A percentile compares a stretch with the other conserved stretches of the same genome.
Evolutionary conservation across 345 rosid genomes (phyloP).

Genomic region (Ceriops zippeliana): DNA sequence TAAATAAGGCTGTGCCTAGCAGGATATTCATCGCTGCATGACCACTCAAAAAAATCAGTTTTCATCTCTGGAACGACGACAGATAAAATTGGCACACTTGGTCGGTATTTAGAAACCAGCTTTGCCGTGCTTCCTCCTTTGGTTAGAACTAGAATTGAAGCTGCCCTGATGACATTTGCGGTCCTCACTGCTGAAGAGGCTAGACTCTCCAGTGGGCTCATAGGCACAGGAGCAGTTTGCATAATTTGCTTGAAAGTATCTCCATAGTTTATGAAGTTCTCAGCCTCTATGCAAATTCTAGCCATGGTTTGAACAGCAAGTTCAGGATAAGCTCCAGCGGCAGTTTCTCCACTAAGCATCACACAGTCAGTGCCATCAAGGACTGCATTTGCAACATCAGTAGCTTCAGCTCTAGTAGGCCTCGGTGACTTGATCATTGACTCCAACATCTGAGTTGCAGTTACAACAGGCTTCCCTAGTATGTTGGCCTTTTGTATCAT

Average conservation of each 20-base stretch:
- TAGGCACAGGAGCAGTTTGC: conserved; percentile 29
- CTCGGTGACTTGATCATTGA: conserved; percentile 43
- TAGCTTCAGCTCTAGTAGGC: conserved; percentile 41
- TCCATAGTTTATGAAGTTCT: conserved; percentile 27
- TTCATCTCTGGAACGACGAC: conserved; percentile 31
- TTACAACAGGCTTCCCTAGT: conserved; percentile 35
- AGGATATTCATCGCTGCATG: conserved; percentile 31
- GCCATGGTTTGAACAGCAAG: conserved; percentile 38
- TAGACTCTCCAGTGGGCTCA: conserved; percentile 40
- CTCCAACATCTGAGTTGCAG: conserved; percentile 40
- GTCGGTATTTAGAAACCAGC: conserved; percentile 36
- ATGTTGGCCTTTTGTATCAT: conserved; percentile 36
- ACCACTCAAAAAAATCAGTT: conserved; percentile 29
- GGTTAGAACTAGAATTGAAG: conserved; percentile 35
- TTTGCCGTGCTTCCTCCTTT: conserved; percentile 36
- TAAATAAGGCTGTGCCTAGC: conserved; percentile 38
- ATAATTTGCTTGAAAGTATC: conserved; percentile 29
- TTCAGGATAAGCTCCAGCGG: conserved; percentile 42
- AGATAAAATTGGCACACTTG: conserved; percentile 29
- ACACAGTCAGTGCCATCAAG: conserved; percentile 39
- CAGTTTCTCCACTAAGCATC: conserved; percentile 40
- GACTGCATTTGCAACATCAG: conserved; percentile 41
- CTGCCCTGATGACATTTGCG: conserved; percentile 25
- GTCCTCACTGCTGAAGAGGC: conserved; percentile 40
- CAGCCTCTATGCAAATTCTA: conserved; percentile 34